phyloP scores from a whole-genome alignment of 2,329 filamentous ascomycete genomes.

The Curvularia sp. region DNA sequence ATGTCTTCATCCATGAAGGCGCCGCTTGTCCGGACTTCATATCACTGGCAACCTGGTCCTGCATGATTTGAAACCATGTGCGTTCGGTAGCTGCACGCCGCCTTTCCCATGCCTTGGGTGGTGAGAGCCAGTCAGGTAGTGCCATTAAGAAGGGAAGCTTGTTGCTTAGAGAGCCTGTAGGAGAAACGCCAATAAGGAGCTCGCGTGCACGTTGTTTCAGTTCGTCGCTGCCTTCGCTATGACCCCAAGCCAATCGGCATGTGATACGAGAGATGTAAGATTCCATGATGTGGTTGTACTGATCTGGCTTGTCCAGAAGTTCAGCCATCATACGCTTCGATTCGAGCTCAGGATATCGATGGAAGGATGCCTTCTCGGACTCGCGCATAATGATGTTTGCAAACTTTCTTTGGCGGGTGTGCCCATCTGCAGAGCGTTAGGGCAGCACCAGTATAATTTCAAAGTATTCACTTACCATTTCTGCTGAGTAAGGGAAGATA shows the following conservation, averaged over 20 bases:
- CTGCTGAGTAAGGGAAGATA: slow-evolving; percentile 56
- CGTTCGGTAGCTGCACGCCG: slow-evolving; percentile 54
- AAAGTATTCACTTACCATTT: slow-evolving; percentile 46
- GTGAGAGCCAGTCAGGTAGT: slow-evolving; percentile 53
- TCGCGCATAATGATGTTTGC: slow-evolving; percentile 57
- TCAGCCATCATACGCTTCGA: slow-evolving; percentile 56
- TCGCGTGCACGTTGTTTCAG: slow-evolving; percentile 58
- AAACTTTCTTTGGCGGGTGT: slow-evolving; percentile 55
- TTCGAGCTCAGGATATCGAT: slow-evolving; percentile 56
- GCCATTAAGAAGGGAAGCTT: slow-evolving; percentile 57
- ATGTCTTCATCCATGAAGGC: slow-evolving; percentile 55
- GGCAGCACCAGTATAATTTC: background rate
- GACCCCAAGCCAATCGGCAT: slow-evolving; percentile 57
- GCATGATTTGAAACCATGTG: slow-evolving; percentile 56
- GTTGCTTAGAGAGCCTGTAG: slow-evolving; percentile 56
- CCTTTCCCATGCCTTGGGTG: slow-evolving; percentile 56
- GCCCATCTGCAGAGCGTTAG: slow-evolving; percentile 45
- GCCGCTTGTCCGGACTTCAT: slow-evolving; percentile 46
- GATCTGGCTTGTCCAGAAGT: slow-evolving; percentile 52
- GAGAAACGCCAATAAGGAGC: slow-evolving; percentile 56
- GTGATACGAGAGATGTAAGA: slow-evolving; percentile 57
- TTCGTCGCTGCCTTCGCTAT: slow-evolving; percentile 54
- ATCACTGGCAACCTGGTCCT: slow-evolving; percentile 50
- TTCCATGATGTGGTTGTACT: slow-evolving; percentile 55
- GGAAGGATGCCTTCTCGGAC: slow-evolving; percentile 52